A percentile compares a stretch with the other conserved stretches of the same genome.
Evolutionary conservation across 305 asterid species (phyloP).

Genomic region (Fraxinus baroniana): DNA sequence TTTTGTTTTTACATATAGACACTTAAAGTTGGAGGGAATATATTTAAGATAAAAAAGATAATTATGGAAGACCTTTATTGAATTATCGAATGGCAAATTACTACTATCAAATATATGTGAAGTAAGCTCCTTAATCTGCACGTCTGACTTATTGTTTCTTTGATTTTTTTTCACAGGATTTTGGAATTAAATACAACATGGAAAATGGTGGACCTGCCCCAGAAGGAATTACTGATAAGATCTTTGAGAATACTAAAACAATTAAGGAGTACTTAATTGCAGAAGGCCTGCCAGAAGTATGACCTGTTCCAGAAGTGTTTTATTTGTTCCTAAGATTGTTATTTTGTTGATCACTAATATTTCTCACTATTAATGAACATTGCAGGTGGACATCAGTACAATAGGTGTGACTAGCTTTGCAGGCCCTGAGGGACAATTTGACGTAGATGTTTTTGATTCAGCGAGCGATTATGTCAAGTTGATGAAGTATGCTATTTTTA

Average conservation of each 20-base stretch:
- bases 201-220: conserved; percentile 99
- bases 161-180: conserved; percentile 56
- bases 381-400: conserved; percentile 83
- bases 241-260: conserved; percentile 75
- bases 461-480: conserved; percentile 72
- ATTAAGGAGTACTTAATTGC: conserved; percentile 89
- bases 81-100: neutral
- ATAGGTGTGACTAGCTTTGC: conserved; percentile 65
- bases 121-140: conserved; percentile 18
- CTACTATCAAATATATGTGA: neutral
- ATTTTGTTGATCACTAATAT: neutral
- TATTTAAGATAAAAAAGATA: neutral
- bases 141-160: conserved; percentile 7
- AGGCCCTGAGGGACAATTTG: conserved; percentile 94
- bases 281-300: conserved; percentile 92
- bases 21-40: neutral
- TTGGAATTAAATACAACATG: conserved; percentile 99
- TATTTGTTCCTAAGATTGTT: neutral
- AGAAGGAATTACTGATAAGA: conserved; percentile 87
- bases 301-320: conserved; percentile 20
- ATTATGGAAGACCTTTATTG: neutral
- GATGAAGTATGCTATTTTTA: conserved; percentile 58
- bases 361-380: conserved; percentile 16
- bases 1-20: neutral
- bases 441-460: conserved; percentile 78